These are phyloP conservation scores for Ascochyta fabae DNA, from an alignment of 2,329 filamentous ascomycete genomes.

Conservation along the genomic window DNA sequence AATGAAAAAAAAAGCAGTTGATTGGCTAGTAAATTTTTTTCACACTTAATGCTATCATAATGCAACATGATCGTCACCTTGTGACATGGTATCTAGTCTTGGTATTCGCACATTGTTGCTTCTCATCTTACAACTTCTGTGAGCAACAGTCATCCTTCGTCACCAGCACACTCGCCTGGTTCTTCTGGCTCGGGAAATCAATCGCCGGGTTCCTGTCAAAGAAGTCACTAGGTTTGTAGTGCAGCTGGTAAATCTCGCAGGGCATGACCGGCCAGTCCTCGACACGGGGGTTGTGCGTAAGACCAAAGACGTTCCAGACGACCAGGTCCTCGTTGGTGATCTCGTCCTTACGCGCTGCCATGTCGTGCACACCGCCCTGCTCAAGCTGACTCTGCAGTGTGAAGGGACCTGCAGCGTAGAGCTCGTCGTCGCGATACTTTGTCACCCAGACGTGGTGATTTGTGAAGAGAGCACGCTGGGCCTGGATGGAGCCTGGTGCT, in stretches of 20 bases:
- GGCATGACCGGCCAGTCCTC: constrained; percentile 62
- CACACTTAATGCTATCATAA: neutral
- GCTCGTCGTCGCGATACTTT: constrained; percentile 59
- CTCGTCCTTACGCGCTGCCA: constrained; percentile 51
- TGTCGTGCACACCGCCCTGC: constrained; percentile 54
- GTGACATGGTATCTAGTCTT: neutral
- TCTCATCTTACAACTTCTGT: constrained; percentile 22
- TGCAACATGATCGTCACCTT: neutral
- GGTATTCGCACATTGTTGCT: neutral
- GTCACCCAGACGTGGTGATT: constrained; percentile 63
- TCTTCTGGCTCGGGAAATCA: constrained; percentile 56
- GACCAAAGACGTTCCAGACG: constrained; percentile 58
- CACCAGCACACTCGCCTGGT: constrained; percentile 38
- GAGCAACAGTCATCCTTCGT: constrained; percentile 36
- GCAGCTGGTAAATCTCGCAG: constrained; percentile 56
- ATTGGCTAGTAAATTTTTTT: neutral
- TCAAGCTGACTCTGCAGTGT: constrained; percentile 56
- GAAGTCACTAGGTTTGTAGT: constrained; percentile 60
- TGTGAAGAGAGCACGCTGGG: constrained; percentile 57
- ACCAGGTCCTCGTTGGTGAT: constrained; percentile 57
- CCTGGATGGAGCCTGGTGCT: constrained; percentile 52
- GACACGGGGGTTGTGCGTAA: constrained; percentile 59
- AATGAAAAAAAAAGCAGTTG: no score
- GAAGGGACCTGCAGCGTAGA: constrained; percentile 57
- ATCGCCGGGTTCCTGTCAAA: constrained; percentile 61